These are phyloP conservation scores for Luffa acutangula DNA, from an alignment of 306 rosid genomes.

Conservation along the genomic window DNA sequence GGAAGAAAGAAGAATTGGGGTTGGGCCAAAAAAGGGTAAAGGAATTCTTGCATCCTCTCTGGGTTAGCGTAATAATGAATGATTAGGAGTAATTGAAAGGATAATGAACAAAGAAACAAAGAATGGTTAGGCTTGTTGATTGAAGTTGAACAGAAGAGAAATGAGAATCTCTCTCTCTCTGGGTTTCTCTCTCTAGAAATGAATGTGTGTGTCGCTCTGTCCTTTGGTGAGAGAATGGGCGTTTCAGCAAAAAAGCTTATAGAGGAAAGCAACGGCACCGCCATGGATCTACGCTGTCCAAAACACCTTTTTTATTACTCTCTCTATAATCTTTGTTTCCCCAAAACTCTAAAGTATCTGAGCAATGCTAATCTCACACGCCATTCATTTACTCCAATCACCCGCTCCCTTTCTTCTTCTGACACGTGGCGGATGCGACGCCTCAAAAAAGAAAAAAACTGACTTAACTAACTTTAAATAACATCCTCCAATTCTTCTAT, in stretches of 20 bases:
- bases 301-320: background rate
- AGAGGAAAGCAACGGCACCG: conserved; percentile 5
- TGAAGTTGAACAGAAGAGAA: background rate
- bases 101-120: background rate
- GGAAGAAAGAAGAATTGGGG: background rate
- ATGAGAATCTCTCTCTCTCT: background rate
- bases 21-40: background rate
- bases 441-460: background rate
- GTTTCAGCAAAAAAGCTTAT: background rate
- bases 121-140: background rate
- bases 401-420: background rate
- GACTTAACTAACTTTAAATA: conserved; percentile 6
- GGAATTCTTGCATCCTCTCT: background rate
- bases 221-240: background rate
- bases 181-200: background rate
- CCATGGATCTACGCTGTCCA: conserved; percentile 12
- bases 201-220: background rate
- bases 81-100: background rate
- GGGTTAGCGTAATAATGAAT: background rate
- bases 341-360: background rate
- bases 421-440: background rate
- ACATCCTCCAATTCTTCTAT: background rate
- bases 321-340: background rate
- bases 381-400: background rate
- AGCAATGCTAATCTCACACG: background rate